These are phyloP conservation scores for Rhodotorula sp. DNA, from an alignment of 1,284 basidiomycete genomes.

Conservation along the genomic window DNA sequence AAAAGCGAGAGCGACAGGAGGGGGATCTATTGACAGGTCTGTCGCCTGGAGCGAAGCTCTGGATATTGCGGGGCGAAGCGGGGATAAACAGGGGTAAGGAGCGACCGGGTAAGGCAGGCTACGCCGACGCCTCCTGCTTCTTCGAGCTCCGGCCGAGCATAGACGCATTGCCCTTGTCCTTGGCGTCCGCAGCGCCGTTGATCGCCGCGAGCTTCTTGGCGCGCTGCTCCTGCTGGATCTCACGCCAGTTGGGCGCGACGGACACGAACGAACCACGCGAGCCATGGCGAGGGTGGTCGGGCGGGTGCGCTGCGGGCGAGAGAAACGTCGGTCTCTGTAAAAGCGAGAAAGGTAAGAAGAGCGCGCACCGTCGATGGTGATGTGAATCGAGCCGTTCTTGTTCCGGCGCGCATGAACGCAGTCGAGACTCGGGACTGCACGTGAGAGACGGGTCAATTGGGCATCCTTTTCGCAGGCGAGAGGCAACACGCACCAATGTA, in stretches of 20 bases:
- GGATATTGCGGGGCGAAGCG: too few species aligned
- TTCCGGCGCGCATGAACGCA: conserved; percentile 42
- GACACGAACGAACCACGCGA: conserved; percentile 40
- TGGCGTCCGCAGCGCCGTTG: background rate
- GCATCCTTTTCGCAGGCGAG: background rate
- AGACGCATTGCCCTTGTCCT: background rate
- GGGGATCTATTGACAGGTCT: background rate
- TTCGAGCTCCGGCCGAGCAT: background rate
- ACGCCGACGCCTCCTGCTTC: background rate
- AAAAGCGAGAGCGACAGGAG: background rate
- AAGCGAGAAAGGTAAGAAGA: too few species aligned
- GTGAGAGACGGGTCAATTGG: background rate
- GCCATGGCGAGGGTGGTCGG: conserved; percentile 39
- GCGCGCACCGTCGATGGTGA: conserved; percentile 23
- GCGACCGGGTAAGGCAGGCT: background rate
- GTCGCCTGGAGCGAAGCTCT: background rate
- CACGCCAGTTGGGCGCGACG: conserved; percentile 35
- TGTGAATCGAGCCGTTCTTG: conserved; percentile 40
- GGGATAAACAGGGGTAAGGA: background rate
- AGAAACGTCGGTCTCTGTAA: background rate
- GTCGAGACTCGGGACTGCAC: conserved; percentile 44
- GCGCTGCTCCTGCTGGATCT: background rate
- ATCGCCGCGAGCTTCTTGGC: background rate
- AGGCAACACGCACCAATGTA: conserved; percentile 52
- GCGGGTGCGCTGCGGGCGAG: conserved; percentile 34